Evolutionary conservation across 208 protist species (phyloP), one percentile per base, ranked within the genome.

Genomic region (Crithidia expoeki): DNA sequence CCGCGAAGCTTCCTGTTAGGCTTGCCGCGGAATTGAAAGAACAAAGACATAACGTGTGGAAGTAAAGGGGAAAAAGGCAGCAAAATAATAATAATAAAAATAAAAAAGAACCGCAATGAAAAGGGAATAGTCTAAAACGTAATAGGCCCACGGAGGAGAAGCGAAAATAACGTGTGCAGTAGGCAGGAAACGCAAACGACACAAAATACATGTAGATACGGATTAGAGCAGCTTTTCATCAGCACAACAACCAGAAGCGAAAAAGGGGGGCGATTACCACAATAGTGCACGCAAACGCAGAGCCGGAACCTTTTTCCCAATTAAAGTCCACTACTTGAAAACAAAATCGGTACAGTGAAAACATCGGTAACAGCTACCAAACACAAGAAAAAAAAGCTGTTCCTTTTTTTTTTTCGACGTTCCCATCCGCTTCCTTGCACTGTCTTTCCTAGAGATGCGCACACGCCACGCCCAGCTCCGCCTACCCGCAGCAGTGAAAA

Each of bases 91-190:
- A 50, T 34, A 38, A 17, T 1, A 30, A 33, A 38, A 12, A 56
- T 25, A 67, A 56, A 38, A 46, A 42, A 53, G 27, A 23, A 30
- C 38, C 14, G 4, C 32, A 69, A 47, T 51, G 63, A 69, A 58
- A 55, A 68, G 17, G 33, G 52, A 68, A 19, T 21, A 28, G 42
- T n/a, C 42, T 4, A 47, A 47, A n/a, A 47, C 9, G n/a, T 4
- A 47, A 17, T n/a, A 47, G n/a, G 16, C 42, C 5, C 5, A 47
- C 5, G n/a, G 42, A 47, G 16, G 16, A 17, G 42, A 47, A 47
- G n/a, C 42, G n/a, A 47, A 47, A 47, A 19, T 21, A 47, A 19
- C 5, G 9, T 9, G n/a, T 47, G 5, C 42, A 47, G 5, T 47
- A 4, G 42, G 42, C 42, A 47, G 42, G 16, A 47, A 9, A 47